Base-by-base conservation (phyloP, 2,329 filamentous ascomycete species). In the Acrocalymma vagum region DNA sequence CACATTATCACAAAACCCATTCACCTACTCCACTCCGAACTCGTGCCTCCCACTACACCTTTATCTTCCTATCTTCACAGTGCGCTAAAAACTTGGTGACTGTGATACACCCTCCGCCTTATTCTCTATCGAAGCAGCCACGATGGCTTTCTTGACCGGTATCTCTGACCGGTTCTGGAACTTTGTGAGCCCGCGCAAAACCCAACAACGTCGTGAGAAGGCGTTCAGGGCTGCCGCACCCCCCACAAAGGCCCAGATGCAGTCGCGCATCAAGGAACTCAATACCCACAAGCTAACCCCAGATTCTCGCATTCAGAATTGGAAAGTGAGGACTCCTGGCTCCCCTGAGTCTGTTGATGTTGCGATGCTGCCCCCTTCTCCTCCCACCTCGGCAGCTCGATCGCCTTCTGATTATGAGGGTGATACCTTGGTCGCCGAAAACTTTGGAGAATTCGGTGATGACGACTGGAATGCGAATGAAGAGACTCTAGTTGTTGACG, bases 101-200 rank as follows among this genome's bases (percentile, higher is more conserved):
- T n/a, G n/a, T n/a, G n/a, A n/a, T 29, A 14, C 21, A 16, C 13
- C 14, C 28, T 18, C 31, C 16, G 28, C 8, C 20, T 29, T 27
- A 10, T 8, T 42, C 36, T 29, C 8, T 23, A 13, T 21, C 14
- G 16, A 21, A 14, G 6, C 34, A 13, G 25, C 29, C 30, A 45
- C 18, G 29, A 70, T 70, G 67, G 56, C 60, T 7, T 60, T 67
- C 30, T 45, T 70, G 16, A 51, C 54, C 36, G 42, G 54, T 27
- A 50, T 74, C 6, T 64, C 69, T 7, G 60, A 67, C 32, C 59
- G 58, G 31, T 56, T 76, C 40, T 75, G 71, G 72, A 61, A 62
- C 41, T 72, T 69, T 43, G 58, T 75, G 33, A 73, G 71, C 35
- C 73, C 73, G 9, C 60, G 61, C 30, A 75, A 74, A 53, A 67